phyloP scores from a whole-genome alignment of 2,329 filamentous ascomycete genomes.

The Fusarium sp. region DNA sequence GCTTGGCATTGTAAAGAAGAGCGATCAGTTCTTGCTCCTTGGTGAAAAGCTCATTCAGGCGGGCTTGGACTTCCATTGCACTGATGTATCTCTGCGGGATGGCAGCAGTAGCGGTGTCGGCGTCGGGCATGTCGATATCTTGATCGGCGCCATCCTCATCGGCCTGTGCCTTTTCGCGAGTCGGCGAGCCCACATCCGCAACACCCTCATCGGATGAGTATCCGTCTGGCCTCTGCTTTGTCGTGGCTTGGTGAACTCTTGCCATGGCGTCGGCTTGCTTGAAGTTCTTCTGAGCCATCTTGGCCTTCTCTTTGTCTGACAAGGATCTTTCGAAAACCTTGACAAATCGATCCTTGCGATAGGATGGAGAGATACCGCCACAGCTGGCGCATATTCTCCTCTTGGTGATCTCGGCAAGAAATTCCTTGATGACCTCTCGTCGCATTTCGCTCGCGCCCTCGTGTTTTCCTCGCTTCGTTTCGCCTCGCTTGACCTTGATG shows the following conservation, averaged over 20 bases:
- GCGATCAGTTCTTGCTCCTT: constrained; percentile 86
- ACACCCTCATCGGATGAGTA: constrained; percentile 74
- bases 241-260: constrained; percentile 44
- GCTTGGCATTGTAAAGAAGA: constrained; percentile 85
- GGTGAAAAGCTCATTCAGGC: constrained; percentile 82
- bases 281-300: constrained; percentile 77
- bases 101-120: constrained; percentile 25
- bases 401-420: constrained; percentile 78
- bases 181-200: constrained; percentile 69
- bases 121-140: constrained; percentile 49
- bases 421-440: constrained; percentile 80
- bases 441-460: constrained; percentile 84
- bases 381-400: constrained; percentile 75
- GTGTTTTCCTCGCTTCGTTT: constrained; percentile 75
- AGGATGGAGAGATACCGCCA: constrained; percentile 79
- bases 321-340: constrained; percentile 93
- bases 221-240: constrained; percentile 54
- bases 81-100: constrained; percentile 78
- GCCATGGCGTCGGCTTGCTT: constrained; percentile 77
- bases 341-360: constrained; percentile 88
- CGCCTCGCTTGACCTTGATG: constrained; percentile 61
- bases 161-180: constrained; percentile 45
- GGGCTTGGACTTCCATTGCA: constrained; percentile 83
- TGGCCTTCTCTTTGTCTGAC: constrained; percentile 76
- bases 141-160: constrained; percentile 62